Percentiles rank a stretch among this genome's conserved stretches.
phyloP scores from a whole-genome alignment of 139 green algal genomes.

The Auxenochlorella protothecoides region DNA sequence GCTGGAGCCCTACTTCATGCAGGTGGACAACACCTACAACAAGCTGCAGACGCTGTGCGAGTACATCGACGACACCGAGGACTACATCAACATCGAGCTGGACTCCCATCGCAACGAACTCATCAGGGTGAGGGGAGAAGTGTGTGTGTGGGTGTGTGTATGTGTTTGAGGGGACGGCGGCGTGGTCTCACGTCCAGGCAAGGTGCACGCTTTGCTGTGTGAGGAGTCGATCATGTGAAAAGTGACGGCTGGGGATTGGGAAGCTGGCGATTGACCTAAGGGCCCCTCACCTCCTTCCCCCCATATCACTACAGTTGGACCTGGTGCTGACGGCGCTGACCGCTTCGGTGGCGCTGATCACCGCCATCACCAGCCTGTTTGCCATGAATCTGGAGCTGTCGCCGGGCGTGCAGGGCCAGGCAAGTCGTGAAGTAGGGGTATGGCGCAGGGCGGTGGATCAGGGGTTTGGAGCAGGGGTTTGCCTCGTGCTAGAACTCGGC shows the following conservation, averaged over 20 bases:
- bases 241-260: no score
- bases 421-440: no score
- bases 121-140: conserved; percentile 25
- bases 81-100: conserved; percentile 93
- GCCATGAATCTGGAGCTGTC: conserved; percentile 79
- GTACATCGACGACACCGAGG: conserved; percentile 96
- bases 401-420: conserved; percentile 5
- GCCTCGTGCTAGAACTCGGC: no score
- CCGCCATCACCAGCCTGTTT: conserved; percentile 69
- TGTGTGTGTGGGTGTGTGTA: no score
- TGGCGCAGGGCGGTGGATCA: no score
- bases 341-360: conserved; percentile 55
- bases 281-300: no score
- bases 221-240: no score
- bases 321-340: conserved; percentile 74
- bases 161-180: no score
- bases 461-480: no score
- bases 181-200: no score
- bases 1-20: conserved; percentile 61
- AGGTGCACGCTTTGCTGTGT: no score
- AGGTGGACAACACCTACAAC: conserved; percentile 63
- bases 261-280: no score
- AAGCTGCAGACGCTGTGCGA: conserved; percentile 70
- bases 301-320: conserved; percentile 37
- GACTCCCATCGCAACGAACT: conserved; percentile 83